Evolutionary conservation across 345 rosid genomes (phyloP).

Genomic region (Citrus inodora): DNA sequence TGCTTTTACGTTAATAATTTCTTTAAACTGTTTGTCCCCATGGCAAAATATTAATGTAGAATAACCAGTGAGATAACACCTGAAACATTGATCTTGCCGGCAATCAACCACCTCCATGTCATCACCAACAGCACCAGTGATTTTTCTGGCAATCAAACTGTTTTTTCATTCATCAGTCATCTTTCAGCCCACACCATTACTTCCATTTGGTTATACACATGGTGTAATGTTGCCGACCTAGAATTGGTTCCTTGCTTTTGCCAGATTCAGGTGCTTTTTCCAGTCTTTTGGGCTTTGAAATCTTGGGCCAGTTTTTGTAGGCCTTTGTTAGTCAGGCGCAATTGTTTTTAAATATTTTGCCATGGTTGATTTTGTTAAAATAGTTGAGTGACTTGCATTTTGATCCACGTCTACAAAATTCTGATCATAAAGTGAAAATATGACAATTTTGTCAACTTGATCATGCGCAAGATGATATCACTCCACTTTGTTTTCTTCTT

Average conservation of each 20-base stretch:
- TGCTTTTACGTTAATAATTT: neutral
- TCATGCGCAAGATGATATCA: neutral
- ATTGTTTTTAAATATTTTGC: neutral
- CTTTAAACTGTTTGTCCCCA: neutral
- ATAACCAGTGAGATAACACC: neutral
- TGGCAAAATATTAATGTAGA: neutral
- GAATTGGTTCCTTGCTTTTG: neutral
- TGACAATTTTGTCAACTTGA: neutral
- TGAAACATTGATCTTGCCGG: neutral
- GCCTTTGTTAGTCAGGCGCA: neutral
- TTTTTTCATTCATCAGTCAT: neutral
- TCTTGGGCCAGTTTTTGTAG: neutral
- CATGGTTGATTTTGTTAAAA: too few species aligned
- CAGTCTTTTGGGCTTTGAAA: neutral
- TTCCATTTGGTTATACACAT: neutral
- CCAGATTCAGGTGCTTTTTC: neutral
- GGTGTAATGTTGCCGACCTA: neutral
- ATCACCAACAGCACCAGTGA: neutral
- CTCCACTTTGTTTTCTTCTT: neutral
- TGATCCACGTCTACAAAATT: neutral
- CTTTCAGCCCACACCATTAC: neutral
- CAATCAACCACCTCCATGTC: too few species aligned
- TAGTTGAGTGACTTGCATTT: neutral
- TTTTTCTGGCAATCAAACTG: neutral
- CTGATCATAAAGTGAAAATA: neutral